These are phyloP conservation scores for Pichia eremophila DNA, from an alignment of 805 yeast species.

Conservation along the genomic window DNA sequence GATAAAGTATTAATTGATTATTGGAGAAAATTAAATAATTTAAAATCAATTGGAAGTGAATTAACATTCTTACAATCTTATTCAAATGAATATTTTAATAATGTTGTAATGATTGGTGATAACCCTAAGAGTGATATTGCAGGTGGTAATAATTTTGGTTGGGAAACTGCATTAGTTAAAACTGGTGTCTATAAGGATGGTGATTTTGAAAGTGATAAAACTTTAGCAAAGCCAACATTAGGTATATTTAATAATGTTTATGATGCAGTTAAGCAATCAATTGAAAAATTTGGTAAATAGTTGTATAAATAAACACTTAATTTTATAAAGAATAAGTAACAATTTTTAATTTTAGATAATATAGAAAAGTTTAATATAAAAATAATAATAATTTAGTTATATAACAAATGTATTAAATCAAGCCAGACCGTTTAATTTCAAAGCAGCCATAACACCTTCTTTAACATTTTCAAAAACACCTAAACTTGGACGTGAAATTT, in stretches of 20 bases:
- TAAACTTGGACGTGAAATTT: slow-evolving; percentile 34
- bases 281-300: not conserved
- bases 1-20: slow-evolving; percentile 49
- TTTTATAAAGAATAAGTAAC: too few relatives aligned
- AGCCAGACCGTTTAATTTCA: slow-evolving; percentile 14
- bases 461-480: slow-evolving; percentile 43
- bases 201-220: slow-evolving; percentile 30
- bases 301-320: too few relatives aligned
- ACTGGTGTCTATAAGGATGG: slow-evolving; percentile 79
- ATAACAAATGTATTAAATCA: not conserved
- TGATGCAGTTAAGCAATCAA: slow-evolving; percentile 30
- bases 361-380: too few relatives aligned
- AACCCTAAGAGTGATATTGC: slow-evolving; percentile 88
- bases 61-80: slow-evolving; percentile 9
- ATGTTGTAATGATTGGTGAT: slow-evolving; percentile 94
- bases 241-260: slow-evolving; percentile 43
- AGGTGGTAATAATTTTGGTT: slow-evolving; percentile 83
- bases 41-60: not conserved
- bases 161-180: slow-evolving; percentile 76
- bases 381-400: too few relatives aligned
- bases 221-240: slow-evolving; percentile 33
- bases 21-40: slow-evolving; percentile 30
- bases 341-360: too few relatives aligned
- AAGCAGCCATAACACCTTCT: slow-evolving; percentile 30
- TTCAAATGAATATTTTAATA: slow-evolving; percentile 29